Evolutionary conservation across 2,329 filamentous ascomycete species (phyloP).

Genomic region (Monosporascus sp.): DNA sequence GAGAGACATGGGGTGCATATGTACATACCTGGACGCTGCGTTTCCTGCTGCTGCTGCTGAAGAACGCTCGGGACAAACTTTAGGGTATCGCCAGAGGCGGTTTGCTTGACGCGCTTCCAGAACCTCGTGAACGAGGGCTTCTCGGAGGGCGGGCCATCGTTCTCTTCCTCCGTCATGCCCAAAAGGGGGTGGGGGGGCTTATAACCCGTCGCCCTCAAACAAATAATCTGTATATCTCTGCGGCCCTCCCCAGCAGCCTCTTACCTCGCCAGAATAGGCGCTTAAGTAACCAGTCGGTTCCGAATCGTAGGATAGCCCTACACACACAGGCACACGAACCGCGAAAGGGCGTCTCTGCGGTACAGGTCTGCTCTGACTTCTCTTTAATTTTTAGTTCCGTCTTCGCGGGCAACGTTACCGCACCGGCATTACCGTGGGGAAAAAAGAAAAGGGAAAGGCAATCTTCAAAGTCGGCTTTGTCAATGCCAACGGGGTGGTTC

Average conservation of each 20-base stretch:
- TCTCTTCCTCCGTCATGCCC: constrained; percentile 5
- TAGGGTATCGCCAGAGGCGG: constrained; percentile 25
- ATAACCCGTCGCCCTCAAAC: constrained; percentile 1
- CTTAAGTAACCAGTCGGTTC: neutral
- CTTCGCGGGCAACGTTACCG: neutral
- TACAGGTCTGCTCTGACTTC: neutral
- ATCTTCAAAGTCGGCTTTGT: neutral
- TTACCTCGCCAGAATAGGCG: neutral
- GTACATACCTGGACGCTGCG: constrained; percentile 16
- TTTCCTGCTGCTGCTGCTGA: constrained; percentile 7
- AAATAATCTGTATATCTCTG: constrained; percentile 7
- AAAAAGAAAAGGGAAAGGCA: no score
- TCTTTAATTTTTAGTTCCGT: neutral
- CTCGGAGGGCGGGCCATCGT: constrained; percentile 5
- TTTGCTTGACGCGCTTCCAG: constrained; percentile 40
- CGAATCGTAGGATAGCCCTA: neutral
- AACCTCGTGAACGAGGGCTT: constrained; percentile 44
- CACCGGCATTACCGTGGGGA: no score
- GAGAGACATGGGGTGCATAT: neutral
- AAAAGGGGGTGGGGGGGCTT: neutral
- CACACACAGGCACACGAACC: neutral
- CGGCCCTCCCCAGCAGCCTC: neutral
- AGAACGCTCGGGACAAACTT: constrained; percentile 30
- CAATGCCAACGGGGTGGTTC: neutral
- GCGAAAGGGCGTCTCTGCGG: neutral